These are phyloP conservation scores for Debaryomycetaceae sp. DNA, from an alignment of 1,139 yeast genomes.

Conservation along the genomic window DNA sequence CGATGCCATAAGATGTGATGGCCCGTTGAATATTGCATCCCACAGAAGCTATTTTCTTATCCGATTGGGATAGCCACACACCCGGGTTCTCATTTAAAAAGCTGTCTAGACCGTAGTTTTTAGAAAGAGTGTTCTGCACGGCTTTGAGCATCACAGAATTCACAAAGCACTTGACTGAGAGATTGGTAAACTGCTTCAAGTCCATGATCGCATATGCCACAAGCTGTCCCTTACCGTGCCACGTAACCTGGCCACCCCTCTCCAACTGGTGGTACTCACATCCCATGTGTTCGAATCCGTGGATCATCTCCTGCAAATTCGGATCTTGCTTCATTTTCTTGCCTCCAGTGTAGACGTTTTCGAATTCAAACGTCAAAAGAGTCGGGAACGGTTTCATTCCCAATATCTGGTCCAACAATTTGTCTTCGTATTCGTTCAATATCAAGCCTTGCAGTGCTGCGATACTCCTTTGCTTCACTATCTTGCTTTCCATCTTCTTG, in stretches of 20 bases:
- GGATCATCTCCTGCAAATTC: slow-evolving; percentile 27
- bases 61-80: slow-evolving; percentile 58
- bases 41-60: slow-evolving; percentile 77
- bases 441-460: slow-evolving; percentile 38
- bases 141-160: slow-evolving; percentile 62
- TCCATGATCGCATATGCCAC: slow-evolving; percentile 85
- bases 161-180: slow-evolving; percentile 76
- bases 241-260: slow-evolving; percentile 97
- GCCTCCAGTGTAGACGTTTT: slow-evolving; percentile 87
- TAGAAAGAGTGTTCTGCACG: slow-evolving; percentile 51
- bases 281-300: slow-evolving; percentile 39
- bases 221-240: slow-evolving; percentile 94
- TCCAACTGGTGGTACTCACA: slow-evolving; percentile 64
- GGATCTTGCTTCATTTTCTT: slow-evolving; percentile 62
- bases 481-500: slow-evolving; percentile 53
- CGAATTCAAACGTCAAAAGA: slow-evolving; percentile 74
- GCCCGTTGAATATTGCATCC: slow-evolving; percentile 86
- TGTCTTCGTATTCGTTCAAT: slow-evolving; percentile 45
- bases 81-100: slow-evolving; percentile 73
- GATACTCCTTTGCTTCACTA: slow-evolving; percentile 34
- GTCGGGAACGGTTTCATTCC: slow-evolving; percentile 60
- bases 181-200: slow-evolving; percentile 52
- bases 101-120: slow-evolving; percentile 41
- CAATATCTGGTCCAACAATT: slow-evolving; percentile 39
- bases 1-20: slow-evolving; percentile 86